Base-by-base conservation (phyloP, 345 rosid species). In the Eucalyptus urophylla region DNA sequence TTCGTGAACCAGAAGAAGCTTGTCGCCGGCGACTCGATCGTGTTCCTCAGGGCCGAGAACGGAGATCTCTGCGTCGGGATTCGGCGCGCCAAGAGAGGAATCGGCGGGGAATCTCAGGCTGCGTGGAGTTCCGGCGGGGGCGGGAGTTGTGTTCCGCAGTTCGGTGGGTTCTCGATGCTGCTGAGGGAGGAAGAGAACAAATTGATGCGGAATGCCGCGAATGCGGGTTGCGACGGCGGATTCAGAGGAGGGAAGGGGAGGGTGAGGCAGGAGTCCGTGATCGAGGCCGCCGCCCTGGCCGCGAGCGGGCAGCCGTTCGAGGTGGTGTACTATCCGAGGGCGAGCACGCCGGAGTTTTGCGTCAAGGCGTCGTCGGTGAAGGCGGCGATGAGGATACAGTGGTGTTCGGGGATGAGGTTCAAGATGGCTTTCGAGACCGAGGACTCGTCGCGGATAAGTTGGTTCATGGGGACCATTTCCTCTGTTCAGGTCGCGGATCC, bases 371-470 rank as follows among this genome's bases (percentile, higher is more conserved):
- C 93, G 10, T 88, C 93, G 8, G 97, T 95, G 51, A 93, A 90
- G 93, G 90, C 94, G 15, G 98, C 98, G 37, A 94, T 95, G 96
- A 94, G 94, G 91, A 92, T 94, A 54, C 95, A 93, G 87, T 98
- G 99, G 99, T 94, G 95, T 89, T 90, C 94, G 19, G 99, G 99
- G 27, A 97, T 97, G 96, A 95, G 99, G 93, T 98, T 98, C 91
- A 98, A 98, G 94, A 98, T 98, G 99, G 93, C 99, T 85, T 97
- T 97, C 51, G 99, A 97, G 90, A 97, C 99, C 0, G 98, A 97
- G 91, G 99, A 98, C 86, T 97, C 97, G 14, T 97, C 98, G 2
- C 90, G 99, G 90, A 95, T 97, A 90, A 98, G 98, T 90, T 98
- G 99, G 98, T 98, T 97, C 85, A 94, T 95, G 98, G 99, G 99